Evolutionary conservation across 257 asterid genomes (phyloP).

Genomic region (Oldenlandia corymbosa): DNA sequence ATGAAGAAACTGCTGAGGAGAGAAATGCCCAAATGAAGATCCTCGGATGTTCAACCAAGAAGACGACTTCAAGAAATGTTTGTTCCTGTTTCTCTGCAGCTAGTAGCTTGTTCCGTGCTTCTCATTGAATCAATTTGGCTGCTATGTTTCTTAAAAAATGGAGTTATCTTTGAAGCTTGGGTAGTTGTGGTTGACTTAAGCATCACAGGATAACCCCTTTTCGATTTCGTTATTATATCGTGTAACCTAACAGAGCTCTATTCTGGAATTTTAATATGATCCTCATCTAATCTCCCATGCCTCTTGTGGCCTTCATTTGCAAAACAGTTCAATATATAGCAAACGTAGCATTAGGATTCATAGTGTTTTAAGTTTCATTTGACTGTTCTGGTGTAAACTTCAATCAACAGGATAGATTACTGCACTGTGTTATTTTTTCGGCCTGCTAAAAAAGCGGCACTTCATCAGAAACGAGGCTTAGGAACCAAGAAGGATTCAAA

Average conservation of each 20-base stretch:
- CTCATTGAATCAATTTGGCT: background rate
- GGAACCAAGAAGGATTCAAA: conserved; percentile 34
- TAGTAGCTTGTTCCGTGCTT: background rate
- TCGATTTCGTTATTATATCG: background rate
- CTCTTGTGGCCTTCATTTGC: background rate
- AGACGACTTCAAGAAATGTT: conserved; percentile 45
- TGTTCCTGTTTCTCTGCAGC: background rate
- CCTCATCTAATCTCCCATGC: background rate
- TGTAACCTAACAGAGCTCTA: background rate
- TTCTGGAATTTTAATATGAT: too few species aligned
- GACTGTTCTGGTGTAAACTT: background rate
- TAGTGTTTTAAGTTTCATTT: background rate
- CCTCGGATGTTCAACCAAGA: conserved; percentile 38
- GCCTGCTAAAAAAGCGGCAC: conserved; percentile 42
- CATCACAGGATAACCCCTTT: background rate
- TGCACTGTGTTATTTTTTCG: conserved; percentile 18
- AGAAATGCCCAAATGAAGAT: conserved; percentile 26
- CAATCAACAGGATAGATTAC: too few species aligned
- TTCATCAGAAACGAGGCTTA: conserved; percentile 43
- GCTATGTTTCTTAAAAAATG: background rate
- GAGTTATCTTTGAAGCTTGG: background rate
- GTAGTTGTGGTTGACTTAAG: background rate
- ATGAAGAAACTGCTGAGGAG: conserved; percentile 34
- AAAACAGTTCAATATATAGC: background rate
- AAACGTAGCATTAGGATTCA: background rate